Evolutionary conservation across 1,284 basidiomycete genomes (phyloP), one percentile per base, ranked within the genome.

Genomic region (Acaromyces ingoldii): DNA sequence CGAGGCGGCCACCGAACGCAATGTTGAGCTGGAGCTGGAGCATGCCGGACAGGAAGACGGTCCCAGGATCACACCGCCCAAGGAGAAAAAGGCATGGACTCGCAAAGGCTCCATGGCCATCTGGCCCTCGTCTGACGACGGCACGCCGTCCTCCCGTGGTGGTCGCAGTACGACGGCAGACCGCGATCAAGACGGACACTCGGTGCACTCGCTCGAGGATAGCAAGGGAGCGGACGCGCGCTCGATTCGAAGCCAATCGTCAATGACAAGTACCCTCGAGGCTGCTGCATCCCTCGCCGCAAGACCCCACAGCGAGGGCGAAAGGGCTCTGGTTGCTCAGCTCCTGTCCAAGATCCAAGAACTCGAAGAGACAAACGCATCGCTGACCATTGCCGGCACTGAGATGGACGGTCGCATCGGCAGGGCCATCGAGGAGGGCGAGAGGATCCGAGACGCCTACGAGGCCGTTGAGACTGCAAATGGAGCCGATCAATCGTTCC

Each of bases 261-360:
- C 42, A 2, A 15, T 45, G 11, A 31, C 42, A 13, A 33, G 19
- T 3, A 13, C 42, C 21, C 17, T n/a, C 22, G n/a, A 45, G 22
- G 6, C n/a, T n/a, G n/a, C n/a, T n/a, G n/a, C n/a, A n/a, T n/a
- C n/a, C n/a, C n/a, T n/a, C n/a, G n/a, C n/a, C n/a, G n/a, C 25
- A 28, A 22, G 25, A 11, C 5, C 19, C 26, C 13, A 31, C 13
- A 48, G 26, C 11, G 45, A 28, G 2, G 57, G 53, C 21, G 67
- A 71, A 37, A 56, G 58, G 10, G 66, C 60, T 19, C 45, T 71
- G 2, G 49, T 71, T 0, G 54, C 58, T 1, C 68, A 65, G 31
- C 51, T 71, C 4, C 50, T 71, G 11, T 56, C 60, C 51, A 71
- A 71, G 52, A 60, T 71, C 51, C 57, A 58, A 19, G 68, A 71